phyloP scores from a whole-genome alignment of 1,284 basidiomycete genomes.

The Clitocybe nebularis region DNA sequence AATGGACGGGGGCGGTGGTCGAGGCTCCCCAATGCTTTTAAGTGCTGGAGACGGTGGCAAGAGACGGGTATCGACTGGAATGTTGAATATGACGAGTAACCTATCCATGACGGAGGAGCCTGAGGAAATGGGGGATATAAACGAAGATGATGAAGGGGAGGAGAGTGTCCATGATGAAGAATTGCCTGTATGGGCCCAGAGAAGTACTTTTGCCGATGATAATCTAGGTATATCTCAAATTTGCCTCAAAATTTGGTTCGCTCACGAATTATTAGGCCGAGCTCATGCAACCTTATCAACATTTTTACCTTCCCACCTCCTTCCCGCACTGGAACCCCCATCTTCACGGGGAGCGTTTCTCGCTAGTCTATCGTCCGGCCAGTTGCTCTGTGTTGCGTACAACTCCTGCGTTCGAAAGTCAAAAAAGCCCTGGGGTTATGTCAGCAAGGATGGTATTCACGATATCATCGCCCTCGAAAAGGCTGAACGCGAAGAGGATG shows the following conservation, averaged over 20 bases:
- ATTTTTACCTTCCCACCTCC: constrained; percentile 49
- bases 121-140: constrained; percentile 44
- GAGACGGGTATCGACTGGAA: constrained; percentile 52
- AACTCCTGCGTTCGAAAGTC: constrained; percentile 77
- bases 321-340: constrained; percentile 38
- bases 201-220: constrained; percentile 48
- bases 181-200: constrained; percentile 72
- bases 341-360: constrained; percentile 43
- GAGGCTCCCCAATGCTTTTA: constrained; percentile 14
- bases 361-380: constrained; percentile 67
- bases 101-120: constrained; percentile 59
- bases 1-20: constrained; percentile 34
- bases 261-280: constrained; percentile 41
- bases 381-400: constrained; percentile 76
- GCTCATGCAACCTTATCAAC: constrained; percentile 53
- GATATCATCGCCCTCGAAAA: constrained; percentile 66
- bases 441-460: constrained; percentile 73
- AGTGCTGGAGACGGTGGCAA: constrained; percentile 24
- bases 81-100: constrained; percentile 45
- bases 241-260: constrained; percentile 10
- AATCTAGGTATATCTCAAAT: constrained; percentile 44
- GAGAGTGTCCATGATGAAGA: constrained; percentile 58
- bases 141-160: constrained; percentile 46
- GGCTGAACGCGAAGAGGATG: constrained; percentile 32
- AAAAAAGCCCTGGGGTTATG: constrained; percentile 84